phyloP scores from a whole-genome alignment of 352 stramenopile species.

The Phytopythium kandeliae region DNA sequence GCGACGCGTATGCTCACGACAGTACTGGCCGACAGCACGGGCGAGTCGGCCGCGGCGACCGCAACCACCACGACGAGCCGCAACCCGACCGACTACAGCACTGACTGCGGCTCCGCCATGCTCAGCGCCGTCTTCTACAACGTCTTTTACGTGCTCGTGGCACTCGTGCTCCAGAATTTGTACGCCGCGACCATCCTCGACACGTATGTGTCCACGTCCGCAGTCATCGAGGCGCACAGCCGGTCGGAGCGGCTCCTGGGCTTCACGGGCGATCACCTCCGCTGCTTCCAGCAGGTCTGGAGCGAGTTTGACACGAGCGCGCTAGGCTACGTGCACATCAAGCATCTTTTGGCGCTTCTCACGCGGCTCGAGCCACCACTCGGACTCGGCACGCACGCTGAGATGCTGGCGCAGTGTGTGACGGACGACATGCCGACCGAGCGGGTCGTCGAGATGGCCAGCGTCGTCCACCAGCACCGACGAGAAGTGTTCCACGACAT shows the following conservation, averaged over 20 bases:
- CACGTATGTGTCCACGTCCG: slow-evolving; percentile 74
- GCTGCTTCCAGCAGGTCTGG: slow-evolving; percentile 64
- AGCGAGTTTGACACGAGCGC: slow-evolving; percentile 71
- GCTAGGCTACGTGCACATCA: slow-evolving; percentile 67
- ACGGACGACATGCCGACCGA: slow-evolving; percentile 32
- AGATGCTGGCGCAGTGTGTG: slow-evolving; percentile 22
- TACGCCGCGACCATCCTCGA: slow-evolving; percentile 82
- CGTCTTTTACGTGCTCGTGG: slow-evolving; percentile 74
- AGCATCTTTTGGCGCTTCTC: slow-evolving; percentile 55
- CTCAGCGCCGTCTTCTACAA: slow-evolving; percentile 76
- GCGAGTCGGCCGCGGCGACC: not conserved
- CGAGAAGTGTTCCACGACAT: slow-evolving; percentile 65
- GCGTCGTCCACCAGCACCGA: slow-evolving; percentile 35
- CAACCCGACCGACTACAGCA: slow-evolving; percentile 16
- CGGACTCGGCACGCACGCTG: slow-evolving; percentile 37
- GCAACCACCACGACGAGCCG: slow-evolving; percentile 1
- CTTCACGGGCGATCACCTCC: slow-evolving; percentile 52
- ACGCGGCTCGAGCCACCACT: slow-evolving; percentile 46
- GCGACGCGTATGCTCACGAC: slow-evolving; percentile 7
- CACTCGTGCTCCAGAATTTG: slow-evolving; percentile 75
- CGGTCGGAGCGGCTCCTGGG: slow-evolving; percentile 56
- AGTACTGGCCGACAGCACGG: not conserved
- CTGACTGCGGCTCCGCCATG: slow-evolving; percentile 58
- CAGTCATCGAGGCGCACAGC: slow-evolving; percentile 45
- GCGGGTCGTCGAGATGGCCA: slow-evolving; percentile 15